Evolutionary conservation across 106 monocot genomes (phyloP).

Genomic region (Dioscorea dumetorum): DNA sequence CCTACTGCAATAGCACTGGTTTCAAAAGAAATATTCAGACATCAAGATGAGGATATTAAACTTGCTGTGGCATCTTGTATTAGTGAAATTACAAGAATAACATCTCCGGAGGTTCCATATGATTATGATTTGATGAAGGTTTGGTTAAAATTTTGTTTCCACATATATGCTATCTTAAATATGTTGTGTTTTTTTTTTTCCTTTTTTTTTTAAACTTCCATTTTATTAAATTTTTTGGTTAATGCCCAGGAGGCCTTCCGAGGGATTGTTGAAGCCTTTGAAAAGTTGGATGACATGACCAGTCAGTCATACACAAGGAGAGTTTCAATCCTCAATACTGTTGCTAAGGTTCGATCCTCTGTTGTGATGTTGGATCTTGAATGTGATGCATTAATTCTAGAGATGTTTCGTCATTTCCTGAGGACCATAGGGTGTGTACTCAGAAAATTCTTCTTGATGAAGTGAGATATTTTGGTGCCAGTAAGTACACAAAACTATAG

Average conservation of each 20-base stretch:
- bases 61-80: conserved; percentile 51
- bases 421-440: conserved; percentile 45
- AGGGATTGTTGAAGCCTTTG: conserved; percentile 60
- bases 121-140: conserved; percentile 79
- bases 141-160: background rate
- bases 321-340: conserved; percentile 74
- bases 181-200: background rate
- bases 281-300: conserved; percentile 39
- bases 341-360: conserved; percentile 58
- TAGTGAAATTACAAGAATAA: conserved; percentile 79
- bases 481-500: too few relatives aligned
- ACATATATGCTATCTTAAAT: background rate
- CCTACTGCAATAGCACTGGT: conserved; percentile 39
- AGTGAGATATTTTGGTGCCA: too few relatives aligned
- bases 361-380: conserved; percentile 82
- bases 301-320: conserved; percentile 40
- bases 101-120: conserved; percentile 74
- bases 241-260: conserved; percentile 45
- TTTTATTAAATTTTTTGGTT: too few relatives aligned
- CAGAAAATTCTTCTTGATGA: too few relatives aligned
- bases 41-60: conserved; percentile 43
- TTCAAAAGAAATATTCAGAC: conserved; percentile 29
- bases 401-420: conserved; percentile 68
- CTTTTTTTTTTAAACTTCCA: background rate
- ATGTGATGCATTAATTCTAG: conserved; percentile 55